Conservation (phyloP, 139 green algal genomes). For the Marvania coccoides region DNA sequence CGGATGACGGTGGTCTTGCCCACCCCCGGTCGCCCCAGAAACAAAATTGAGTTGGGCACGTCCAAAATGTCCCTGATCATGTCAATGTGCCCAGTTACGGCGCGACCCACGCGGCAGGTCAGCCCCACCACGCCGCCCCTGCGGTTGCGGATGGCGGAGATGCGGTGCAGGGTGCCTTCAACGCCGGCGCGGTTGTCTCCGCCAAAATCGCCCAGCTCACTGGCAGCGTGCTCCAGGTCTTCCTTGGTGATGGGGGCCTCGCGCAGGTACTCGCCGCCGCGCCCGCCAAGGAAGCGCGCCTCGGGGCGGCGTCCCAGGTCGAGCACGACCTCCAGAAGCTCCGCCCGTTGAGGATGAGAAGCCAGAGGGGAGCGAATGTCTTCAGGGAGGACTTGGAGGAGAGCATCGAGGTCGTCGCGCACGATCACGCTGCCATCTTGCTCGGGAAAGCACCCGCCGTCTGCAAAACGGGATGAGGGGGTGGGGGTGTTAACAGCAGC, state of each 20-base stretch:
- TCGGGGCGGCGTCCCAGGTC: conserved; percentile 59
- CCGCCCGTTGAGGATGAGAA: conserved; percentile 53
- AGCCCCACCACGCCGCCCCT: conserved; percentile 82
- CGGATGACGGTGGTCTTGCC: conserved; percentile 93
- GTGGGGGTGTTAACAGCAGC: too few relatives aligned
- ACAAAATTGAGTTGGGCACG: conserved; percentile 63
- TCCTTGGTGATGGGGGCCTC: conserved; percentile 48
- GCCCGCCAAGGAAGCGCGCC: conserved; percentile 54
- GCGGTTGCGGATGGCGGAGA: conserved; percentile 80
- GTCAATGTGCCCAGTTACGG: conserved; percentile 85
- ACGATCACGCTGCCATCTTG: conserved; percentile 71
- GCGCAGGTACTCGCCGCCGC: conserved; percentile 52
- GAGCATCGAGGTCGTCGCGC: conserved; percentile 69
- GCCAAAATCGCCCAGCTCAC: conserved; percentile 70
- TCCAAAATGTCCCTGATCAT: conserved; percentile 90
- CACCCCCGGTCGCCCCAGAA: conserved; percentile 81
- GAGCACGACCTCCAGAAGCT: conserved; percentile 70
- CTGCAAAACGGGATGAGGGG: too few relatives aligned
- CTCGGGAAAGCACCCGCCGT: conserved; percentile 32
- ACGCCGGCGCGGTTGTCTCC: conserved; percentile 78
- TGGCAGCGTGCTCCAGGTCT: conserved; percentile 46
- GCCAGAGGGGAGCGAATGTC: conserved; percentile 61
- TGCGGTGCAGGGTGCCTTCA: conserved; percentile 70
- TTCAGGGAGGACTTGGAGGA: conserved; percentile 72
- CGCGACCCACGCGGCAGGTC: conserved; percentile 91